A percentile compares a stretch with the other conserved stretches of the same genome.
These are phyloP conservation scores for Colletotrichum abscissum DNA, from an alignment of 2,329 filamentous ascomycete species.

Conservation along the genomic window DNA sequence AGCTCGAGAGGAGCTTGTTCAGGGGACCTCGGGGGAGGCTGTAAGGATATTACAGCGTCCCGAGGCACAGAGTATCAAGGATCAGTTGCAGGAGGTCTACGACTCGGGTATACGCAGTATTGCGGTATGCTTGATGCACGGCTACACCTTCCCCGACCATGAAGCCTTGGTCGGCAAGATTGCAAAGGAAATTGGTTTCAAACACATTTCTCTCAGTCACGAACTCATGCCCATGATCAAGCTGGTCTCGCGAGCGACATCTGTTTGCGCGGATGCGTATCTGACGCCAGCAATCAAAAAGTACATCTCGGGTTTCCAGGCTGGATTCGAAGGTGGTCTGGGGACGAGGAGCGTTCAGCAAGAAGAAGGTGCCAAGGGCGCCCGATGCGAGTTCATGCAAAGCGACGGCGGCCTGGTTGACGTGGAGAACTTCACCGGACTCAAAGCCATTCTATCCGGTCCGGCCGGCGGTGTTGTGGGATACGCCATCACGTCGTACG, in stretches of 20 bases:
- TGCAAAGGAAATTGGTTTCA: slow-evolving; percentile 83
- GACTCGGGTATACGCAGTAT: slow-evolving; percentile 81
- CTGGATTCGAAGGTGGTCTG: slow-evolving; percentile 83
- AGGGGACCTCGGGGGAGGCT: slow-evolving; percentile 75
- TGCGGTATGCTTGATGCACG: slow-evolving; percentile 91
- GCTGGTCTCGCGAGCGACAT: slow-evolving; percentile 79
- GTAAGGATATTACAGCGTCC: slow-evolving; percentile 74
- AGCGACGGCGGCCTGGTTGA: slow-evolving; percentile 81
- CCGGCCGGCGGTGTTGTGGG: slow-evolving; percentile 95
- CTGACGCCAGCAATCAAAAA: slow-evolving; percentile 83
- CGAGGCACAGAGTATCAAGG: slow-evolving; percentile 57
- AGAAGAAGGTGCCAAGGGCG: slow-evolving; percentile 72
- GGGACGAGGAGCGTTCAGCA: slow-evolving; percentile 80
- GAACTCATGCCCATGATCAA: slow-evolving; percentile 89
- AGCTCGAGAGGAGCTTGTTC: slow-evolving; percentile 69
- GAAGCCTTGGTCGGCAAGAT: slow-evolving; percentile 82
- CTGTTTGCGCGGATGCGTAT: slow-evolving; percentile 83
- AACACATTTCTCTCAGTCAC: slow-evolving; percentile 84
- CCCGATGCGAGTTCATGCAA: slow-evolving; percentile 95
- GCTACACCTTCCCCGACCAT: slow-evolving; percentile 90
- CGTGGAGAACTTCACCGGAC: slow-evolving; percentile 83
- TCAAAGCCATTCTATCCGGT: slow-evolving; percentile 87
- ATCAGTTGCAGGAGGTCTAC: slow-evolving; percentile 70
- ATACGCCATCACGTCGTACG: slow-evolving; percentile 91
- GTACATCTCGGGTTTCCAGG: slow-evolving; percentile 79